Evolutionary conservation across 2,329 filamentous ascomycete species (phyloP).

Genomic region (Colletotrichum tamarilloi): DNA sequence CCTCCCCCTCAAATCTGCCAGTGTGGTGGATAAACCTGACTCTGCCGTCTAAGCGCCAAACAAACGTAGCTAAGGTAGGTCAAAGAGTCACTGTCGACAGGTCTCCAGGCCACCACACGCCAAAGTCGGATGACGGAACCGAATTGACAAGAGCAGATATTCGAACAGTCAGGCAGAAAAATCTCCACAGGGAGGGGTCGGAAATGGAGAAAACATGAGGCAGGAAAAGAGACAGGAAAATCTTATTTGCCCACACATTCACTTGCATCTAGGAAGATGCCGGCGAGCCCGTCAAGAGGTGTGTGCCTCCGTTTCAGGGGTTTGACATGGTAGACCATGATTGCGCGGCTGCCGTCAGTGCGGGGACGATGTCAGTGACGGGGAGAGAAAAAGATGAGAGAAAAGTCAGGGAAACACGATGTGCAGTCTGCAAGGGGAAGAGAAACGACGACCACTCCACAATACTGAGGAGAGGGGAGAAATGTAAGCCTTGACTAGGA

Average conservation of each 20-base stretch:
- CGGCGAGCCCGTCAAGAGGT: background rate
- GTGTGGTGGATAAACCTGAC: background rate
- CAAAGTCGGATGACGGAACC: background rate
- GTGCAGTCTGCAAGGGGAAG: too few relatives aligned
- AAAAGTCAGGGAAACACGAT: background rate
- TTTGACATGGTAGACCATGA: background rate
- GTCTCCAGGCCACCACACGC: background rate
- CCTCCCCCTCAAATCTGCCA: background rate
- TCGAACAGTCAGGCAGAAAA: background rate
- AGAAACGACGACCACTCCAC: background rate
- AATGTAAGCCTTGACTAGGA: background rate
- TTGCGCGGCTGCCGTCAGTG: conserved; percentile 11
- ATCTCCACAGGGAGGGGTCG: background rate
- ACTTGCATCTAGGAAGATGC: conserved; percentile 4
- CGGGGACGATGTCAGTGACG: background rate
- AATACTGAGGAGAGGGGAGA: background rate
- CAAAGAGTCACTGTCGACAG: background rate
- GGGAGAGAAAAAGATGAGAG: background rate
- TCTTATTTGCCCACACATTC: background rate
- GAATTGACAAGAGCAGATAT: background rate
- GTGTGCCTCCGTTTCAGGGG: conserved; percentile 16
- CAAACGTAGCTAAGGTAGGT: background rate
- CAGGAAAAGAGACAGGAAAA: background rate
- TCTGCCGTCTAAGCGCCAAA: background rate
- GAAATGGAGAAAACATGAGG: background rate